Evolutionary conservation across 2,329 filamentous ascomycete genomes (phyloP).

Genomic region (Gliomastix tumulicola): DNA sequence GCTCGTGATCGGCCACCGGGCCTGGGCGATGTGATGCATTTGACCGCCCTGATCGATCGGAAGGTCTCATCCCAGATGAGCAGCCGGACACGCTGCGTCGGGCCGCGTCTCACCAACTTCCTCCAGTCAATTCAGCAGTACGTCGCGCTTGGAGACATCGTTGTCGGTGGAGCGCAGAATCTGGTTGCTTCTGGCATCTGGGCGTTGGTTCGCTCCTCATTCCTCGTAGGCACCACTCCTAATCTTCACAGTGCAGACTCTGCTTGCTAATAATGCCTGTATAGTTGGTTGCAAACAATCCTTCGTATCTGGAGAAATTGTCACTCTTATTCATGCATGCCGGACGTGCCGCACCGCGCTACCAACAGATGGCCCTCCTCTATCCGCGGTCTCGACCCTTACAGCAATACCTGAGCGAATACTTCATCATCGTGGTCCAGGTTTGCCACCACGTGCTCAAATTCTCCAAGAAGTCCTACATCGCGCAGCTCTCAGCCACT

Average conservation of each 20-base stretch:
- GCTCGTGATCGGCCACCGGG: too few relatives aligned
- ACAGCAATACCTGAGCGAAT: conserved; percentile 23
- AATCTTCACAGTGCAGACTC: too few relatives aligned
- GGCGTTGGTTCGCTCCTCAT: conserved; percentile 28
- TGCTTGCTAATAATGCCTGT: too few relatives aligned
- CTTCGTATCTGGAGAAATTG: conserved; percentile 24
- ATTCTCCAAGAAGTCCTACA: conserved; percentile 19
- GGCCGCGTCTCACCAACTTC: too few relatives aligned
- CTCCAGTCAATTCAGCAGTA: too few relatives aligned
- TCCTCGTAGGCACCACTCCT: conserved; percentile 23
- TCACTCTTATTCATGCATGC: conserved; percentile 27
- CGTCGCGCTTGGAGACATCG: too few relatives aligned
- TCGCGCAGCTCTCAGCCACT: conserved; percentile 18
- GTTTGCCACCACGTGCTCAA: conserved; percentile 25
- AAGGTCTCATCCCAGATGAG: too few relatives aligned
- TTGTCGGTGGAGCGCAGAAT: conserved; percentile 31
- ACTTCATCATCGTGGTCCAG: conserved; percentile 26
- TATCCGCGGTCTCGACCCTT: conserved; percentile 25
- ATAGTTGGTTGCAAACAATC: conserved; percentile 17
- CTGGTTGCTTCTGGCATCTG: conserved; percentile 33
- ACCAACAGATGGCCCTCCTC: conserved; percentile 25
- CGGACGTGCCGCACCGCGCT: conserved; percentile 26
- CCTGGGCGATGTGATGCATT: too few relatives aligned
- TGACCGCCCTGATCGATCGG: too few relatives aligned
- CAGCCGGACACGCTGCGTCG: too few relatives aligned